These are phyloP conservation scores for Skeletonema costatum DNA, from an alignment of 108 stramenopile species.

Conservation along the genomic window DNA sequence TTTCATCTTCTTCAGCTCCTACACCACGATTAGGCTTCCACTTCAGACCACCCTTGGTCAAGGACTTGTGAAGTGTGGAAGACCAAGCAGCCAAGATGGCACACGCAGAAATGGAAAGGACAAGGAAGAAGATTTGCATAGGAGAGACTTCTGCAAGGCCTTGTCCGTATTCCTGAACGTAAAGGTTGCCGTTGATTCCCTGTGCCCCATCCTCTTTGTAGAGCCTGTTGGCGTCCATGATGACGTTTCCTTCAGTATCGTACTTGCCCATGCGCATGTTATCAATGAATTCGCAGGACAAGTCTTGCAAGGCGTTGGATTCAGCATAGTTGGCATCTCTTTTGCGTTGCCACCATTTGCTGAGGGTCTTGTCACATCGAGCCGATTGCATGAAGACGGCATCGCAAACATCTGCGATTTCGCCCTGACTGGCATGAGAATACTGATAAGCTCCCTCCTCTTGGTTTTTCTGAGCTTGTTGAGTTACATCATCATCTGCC, in stretches of 20 bases:
- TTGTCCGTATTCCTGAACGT: no score
- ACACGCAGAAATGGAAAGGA: conserved; percentile 11
- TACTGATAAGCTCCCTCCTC: no score
- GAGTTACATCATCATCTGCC: neutral
- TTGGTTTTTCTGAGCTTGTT: no score
- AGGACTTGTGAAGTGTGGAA: conserved; percentile 12
- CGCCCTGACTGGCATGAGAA: conserved; percentile 4
- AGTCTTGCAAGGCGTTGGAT: conserved; percentile 31
- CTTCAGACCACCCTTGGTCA: conserved; percentile 16
- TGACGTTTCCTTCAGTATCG: conserved; percentile 73
- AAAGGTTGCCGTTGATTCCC: no score
- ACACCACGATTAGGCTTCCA: conserved; percentile 33
- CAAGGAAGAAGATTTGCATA: conserved; percentile 31
- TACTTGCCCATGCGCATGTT: conserved; percentile 69
- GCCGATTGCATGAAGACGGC: conserved; percentile 58
- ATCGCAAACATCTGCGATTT: conserved; percentile 51
- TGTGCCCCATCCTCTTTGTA: no score
- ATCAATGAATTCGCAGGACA: conserved; percentile 72
- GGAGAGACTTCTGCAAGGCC: conserved; percentile 22
- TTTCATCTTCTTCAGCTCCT: neutral
- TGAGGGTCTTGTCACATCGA: conserved; percentile 76
- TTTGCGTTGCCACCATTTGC: conserved; percentile 23
- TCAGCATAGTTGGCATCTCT: conserved; percentile 30
- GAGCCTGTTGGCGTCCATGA: neutral
- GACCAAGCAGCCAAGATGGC: conserved; percentile 27